Base-by-base conservation (phyloP, 192 early-diverging fungal genomes). In the Lunasporangiospora selenospora region DNA sequence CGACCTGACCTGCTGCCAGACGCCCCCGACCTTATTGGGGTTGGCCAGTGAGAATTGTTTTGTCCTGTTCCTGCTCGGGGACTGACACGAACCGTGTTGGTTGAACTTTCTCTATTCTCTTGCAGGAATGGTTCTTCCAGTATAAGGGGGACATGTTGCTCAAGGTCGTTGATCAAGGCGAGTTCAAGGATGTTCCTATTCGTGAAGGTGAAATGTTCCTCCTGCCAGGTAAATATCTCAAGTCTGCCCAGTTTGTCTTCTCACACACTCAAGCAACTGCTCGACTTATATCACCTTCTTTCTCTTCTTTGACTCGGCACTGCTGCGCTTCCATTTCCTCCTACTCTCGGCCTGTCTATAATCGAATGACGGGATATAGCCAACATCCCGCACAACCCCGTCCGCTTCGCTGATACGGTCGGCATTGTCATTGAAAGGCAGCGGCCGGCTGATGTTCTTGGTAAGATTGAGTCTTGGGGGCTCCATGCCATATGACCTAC, bases 131-230 rank as follows among this genome's bases (percentile, higher is more conserved):
- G 92, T 99, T 99, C 78, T 94, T 90, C 79, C 95, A 98, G 76
- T 75, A 93, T 80, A 92, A 93, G 73, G 97, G 97, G 7, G 85
- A 89, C 40, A 93, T 99, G 94, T 53, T 93, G n/a, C 80, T 99
- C 44, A 95, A 94, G 42, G 86, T 97, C 51, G 93, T 96, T 2
- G 83, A 86, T 26, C 55, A 62, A 29, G 90, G 87, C 56, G 87
- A 85, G 43, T 94, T 94, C 67, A 87, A 80, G 60, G 93, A 98
- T 80, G 84, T 96, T 52, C 77, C 81, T 42, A 92, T 99, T 77
- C 79, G 83, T 42, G 95, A 99, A 75, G 96, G 96, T 19, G 94
- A 95, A 27, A 98, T 99, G 97, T 91, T 97, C 62, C 76, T 99
- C 55, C 65, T 99, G 69, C 96, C 97, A 40, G 85, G 90, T 92